These are phyloP conservation scores for Arthrobotrys megalospora DNA, from an alignment of 2,329 filamentous ascomycete species.

Conservation along the genomic window DNA sequence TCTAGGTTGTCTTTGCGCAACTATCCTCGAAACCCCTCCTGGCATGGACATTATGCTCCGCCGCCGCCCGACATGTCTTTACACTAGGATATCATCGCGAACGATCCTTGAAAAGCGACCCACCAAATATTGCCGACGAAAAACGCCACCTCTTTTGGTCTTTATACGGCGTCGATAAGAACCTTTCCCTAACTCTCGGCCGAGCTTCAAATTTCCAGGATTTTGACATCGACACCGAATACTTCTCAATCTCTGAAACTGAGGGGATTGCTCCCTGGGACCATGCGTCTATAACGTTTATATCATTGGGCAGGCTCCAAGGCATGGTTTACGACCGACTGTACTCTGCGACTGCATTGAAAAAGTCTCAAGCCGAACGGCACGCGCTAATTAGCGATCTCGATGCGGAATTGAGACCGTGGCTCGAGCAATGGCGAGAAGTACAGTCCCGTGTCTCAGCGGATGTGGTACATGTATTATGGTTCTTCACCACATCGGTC, in stretches of 20 bases:
- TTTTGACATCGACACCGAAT: slow-evolving; percentile 53
- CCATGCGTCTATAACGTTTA: slow-evolving; percentile 43
- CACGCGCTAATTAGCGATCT: slow-evolving; percentile 40
- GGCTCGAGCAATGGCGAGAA: slow-evolving; percentile 54
- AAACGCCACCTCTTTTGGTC: slow-evolving; percentile 59
- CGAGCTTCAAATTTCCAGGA: slow-evolving; percentile 59
- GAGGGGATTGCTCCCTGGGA: slow-evolving; percentile 50
- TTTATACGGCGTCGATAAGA: slow-evolving; percentile 55
- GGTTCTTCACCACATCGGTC: slow-evolving; percentile 7
- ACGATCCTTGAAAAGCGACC: slow-evolving; percentile 49
- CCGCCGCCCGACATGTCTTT: slow-evolving; percentile 46
- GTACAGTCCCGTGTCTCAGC: slow-evolving; percentile 30
- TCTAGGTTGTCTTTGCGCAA: slow-evolving; percentile 50
- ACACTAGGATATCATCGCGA: slow-evolving; percentile 55
- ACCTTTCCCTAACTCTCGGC: slow-evolving; percentile 47
- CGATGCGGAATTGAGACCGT: slow-evolving; percentile 42
- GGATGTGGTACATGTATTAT: slow-evolving; percentile 4
- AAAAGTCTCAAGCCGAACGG: slow-evolving; percentile 52
- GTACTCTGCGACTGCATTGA: slow-evolving; percentile 54
- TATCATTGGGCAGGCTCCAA: slow-evolving; percentile 42
- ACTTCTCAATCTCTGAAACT: slow-evolving; percentile 39
- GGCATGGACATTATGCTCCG: slow-evolving; percentile 54
- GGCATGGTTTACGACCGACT: slow-evolving; percentile 54
- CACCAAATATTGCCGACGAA: slow-evolving; percentile 43
- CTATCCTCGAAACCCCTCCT: slow-evolving; percentile 49